Percentiles rank a stretch among this genome's conserved stretches.
Evolutionary conservation across 495 filamentous ascomycete species (phyloP).

Genomic region (Podospora sp.): DNA sequence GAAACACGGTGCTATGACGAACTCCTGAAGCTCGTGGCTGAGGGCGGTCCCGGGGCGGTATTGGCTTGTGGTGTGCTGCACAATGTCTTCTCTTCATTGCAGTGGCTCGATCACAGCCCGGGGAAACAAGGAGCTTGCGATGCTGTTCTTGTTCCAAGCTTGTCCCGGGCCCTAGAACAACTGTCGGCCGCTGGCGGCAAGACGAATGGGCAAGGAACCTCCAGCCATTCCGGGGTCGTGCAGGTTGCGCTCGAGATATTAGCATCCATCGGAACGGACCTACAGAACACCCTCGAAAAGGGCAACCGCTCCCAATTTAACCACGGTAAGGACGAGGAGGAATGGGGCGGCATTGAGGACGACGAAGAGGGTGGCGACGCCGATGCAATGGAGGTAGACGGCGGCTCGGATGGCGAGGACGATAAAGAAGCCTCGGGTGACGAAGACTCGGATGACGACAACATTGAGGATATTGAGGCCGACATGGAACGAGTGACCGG

Average conservation of each 20-base stretch:
- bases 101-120: constrained; percentile 53
- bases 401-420: constrained; percentile 39
- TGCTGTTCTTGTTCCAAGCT: constrained; percentile 47
- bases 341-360: constrained; percentile 38
- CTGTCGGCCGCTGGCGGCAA: constrained; percentile 26
- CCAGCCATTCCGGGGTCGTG: constrained; percentile 40
- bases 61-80: constrained; percentile 56
- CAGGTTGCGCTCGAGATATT: constrained; percentile 58
- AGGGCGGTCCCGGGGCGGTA: constrained; percentile 41
- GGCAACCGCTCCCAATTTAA: constrained; percentile 32
- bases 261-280: constrained; percentile 59
- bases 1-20: constrained; percentile 41
- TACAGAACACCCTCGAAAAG: constrained; percentile 50
- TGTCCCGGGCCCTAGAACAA: constrained; percentile 43
- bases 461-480: constrained; percentile 55
- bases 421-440: constrained; percentile 39
- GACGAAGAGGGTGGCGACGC: constrained; percentile 20
- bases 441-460: constrained; percentile 45
- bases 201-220: constrained; percentile 33
- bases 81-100: constrained; percentile 50
- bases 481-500: constrained; percentile 63
- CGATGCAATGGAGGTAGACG: constrained; percentile 34
- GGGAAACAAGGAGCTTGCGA: constrained; percentile 51
- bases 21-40: constrained; percentile 39
- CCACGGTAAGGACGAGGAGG: constrained; percentile 23